Conservation (phyloP, 352 stramenopile genomes). For the Thalassiosira livingstoniorum region DNA sequence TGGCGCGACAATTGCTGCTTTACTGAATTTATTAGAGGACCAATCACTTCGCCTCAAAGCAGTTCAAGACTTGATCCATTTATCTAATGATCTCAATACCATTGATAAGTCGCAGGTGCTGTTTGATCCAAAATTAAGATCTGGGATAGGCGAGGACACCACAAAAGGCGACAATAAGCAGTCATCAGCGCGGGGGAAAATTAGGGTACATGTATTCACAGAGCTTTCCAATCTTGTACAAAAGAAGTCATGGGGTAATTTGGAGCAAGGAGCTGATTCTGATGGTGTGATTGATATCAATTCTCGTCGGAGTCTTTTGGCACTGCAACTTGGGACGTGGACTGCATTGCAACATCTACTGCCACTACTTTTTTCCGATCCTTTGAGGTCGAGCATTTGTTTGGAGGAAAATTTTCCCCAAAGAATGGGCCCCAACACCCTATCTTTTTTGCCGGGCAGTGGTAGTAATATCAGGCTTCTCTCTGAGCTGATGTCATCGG, state of each 20-base stretch:
- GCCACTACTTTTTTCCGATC: conserved; percentile 10
- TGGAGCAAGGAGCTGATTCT: neutral
- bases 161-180: neutral
- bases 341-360: conserved; percentile 45
- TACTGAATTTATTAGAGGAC: conserved; percentile 52
- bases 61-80: conserved; percentile 59
- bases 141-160: neutral
- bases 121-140: conserved; percentile 46
- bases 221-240: conserved; percentile 22
- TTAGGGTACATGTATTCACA: conserved; percentile 58
- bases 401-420: neutral
- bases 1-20: conserved; percentile 48
- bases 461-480: neutral
- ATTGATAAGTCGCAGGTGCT: conserved; percentile 48
- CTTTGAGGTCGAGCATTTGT: neutral
- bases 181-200: conserved; percentile 10
- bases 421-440: neutral
- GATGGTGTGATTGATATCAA: conserved; percentile 37
- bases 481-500: conserved; percentile 7
- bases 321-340: conserved; percentile 57
- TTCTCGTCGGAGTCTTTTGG: conserved; percentile 49
- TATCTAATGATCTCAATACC: conserved; percentile 60
- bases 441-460: neutral
- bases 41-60: conserved; percentile 27
- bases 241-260: conserved; percentile 14